Evolutionary conservation across 352 stramenopile species (phyloP), one percentile per base, ranked within the genome.

Genomic region (Phytopythium helicoides): DNA sequence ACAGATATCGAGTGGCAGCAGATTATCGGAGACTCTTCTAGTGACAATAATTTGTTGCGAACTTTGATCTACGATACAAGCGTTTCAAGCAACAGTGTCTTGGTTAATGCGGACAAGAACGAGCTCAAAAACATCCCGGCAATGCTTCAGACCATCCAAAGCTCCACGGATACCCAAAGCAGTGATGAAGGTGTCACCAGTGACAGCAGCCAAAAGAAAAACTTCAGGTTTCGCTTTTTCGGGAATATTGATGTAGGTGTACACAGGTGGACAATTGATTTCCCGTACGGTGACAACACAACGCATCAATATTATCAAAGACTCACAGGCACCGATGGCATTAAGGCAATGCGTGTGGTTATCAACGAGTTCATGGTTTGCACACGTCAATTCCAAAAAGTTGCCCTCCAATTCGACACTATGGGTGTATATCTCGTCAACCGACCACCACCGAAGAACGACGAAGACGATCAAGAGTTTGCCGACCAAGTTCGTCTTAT

Each of bases 371-470:
- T 87, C 1, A 64, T 58, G 4, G 58, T 87, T 37, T 78, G 68
- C 33, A 55, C 71, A 11, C 63, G 66, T 9, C 80, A 90, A 51
- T 81, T 88, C 12, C 75, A 85, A 39, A 73, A 77, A 11, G 15
- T 86, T 6, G 44, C 37, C 0, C 36, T 88, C 15, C 72, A 79
- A n/a, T 59, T 71, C 12, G 50, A 71, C 5, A 42, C 56, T 0
- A 4, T 77, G 11, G 46, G 40, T 18, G 41, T 75, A 6, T 36
- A 50, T 10, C 37, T 82, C 0, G 19, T 44, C 18, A 42, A 22
- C 6, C 45, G 16, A 15, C 6, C n/a, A 15, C 16, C 1, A 14
- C 1, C 18, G 16, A 3, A n/a, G 10, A 3, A 1, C n/a, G 45
- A 38, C 1, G 9, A 14, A 25, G 18, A 0, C 1, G 9, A 31